Base-by-base conservation (phyloP, 495 filamentous ascomycete species). In the Hypoxylon crocopeplum region DNA sequence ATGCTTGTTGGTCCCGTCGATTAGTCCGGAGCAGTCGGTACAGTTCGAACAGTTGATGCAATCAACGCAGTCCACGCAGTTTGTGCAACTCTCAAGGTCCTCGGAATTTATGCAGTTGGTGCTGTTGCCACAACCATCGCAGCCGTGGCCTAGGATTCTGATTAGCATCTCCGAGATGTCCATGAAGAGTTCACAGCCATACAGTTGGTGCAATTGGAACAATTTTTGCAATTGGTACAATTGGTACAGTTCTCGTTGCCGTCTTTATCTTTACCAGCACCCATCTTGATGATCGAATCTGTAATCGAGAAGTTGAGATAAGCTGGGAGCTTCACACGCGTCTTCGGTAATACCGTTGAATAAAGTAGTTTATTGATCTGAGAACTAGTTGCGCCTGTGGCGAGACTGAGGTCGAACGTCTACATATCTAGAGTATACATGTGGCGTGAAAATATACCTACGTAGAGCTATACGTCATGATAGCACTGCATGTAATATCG, bases 161-260 rank as follows among this genome's bases (percentile, higher is more conserved):
- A 25, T 47, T 47, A 34, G 25, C 15, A 5, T 24, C 39, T 22
- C 12, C 21, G 37, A n/a, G n/a, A n/a, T n/a, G n/a, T 13, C 2
- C 8, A 32, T 20, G n/a, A 6, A 32, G 13, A 33, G 6, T 20
- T 30, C 19, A 19, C 1, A 25, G 12, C 8, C 20, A n/a, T 19
- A 34, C 42, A 47, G 11, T 45, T 45, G 22, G 21, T 17, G 41
- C 41, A 45, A 16, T 47, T 34, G 25, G 25, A 19, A n/a, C 42
- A 47, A 16, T 47, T 16, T 7, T 10, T 47, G 42, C 42, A 47
- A 4, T 47, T 19, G 25, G 5, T 21, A 13, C 42, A 47, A 13
- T 47, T 47, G 1, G 30, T 34, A 25, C 42, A 47, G 32, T 47
- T 32, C 5, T 33, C 5, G n/a, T 47, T 47, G 42, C 30, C 30